Evolutionary conservation across 164 flowering plant genomes (phyloP), one percentile per base, ranked within the genome.

Genomic region (Umbilicus rupestris): DNA sequence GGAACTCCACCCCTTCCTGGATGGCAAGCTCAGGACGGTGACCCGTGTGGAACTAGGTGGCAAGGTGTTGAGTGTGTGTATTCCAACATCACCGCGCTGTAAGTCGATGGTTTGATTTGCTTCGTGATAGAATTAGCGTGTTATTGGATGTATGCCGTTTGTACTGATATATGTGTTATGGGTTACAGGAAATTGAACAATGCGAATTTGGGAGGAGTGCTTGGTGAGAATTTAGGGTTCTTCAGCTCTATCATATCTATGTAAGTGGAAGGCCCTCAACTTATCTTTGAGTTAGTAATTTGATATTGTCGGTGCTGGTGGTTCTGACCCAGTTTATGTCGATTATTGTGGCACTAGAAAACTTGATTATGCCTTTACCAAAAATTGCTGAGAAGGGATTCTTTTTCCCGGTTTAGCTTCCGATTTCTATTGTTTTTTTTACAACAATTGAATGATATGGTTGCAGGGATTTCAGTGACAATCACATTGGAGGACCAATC

Each of bases 1-100:
- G 87, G 84, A 22, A 71, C 65, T 35, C 99, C 97, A 30, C 14
- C 70, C 14, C 84, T 92, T 66, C 79, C 67, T 57, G 92, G 94
- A 46, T 95, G 97, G 97, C 30, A 80, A 64, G 73, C 83, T 22
- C 42, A 65, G 65, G 99, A 90, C 67, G 96, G 93, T 39, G 97
- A 95, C 78, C 99, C 99, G 0, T 95, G 99, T 73, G 70, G 64
- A 15, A 90, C 85, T 37, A 30, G 41, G n/a, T 95, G 99, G 99
- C 86, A 81, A 73, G 97, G 99, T 0, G 89, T 95, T 17, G 68
- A 63, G 14, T 92, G 97, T 72, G 89, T 81, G 24, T 76, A 64
- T 73, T 67, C 94, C n/a, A 88, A 92, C 75, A 78, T 95, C 47
- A 87, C 91, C 0, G 78, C 57, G 75, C 72, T 91, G 97, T 89